Base-by-base conservation (phyloP, 495 filamentous ascomycete genomes). In the Letharia lupina region DNA sequence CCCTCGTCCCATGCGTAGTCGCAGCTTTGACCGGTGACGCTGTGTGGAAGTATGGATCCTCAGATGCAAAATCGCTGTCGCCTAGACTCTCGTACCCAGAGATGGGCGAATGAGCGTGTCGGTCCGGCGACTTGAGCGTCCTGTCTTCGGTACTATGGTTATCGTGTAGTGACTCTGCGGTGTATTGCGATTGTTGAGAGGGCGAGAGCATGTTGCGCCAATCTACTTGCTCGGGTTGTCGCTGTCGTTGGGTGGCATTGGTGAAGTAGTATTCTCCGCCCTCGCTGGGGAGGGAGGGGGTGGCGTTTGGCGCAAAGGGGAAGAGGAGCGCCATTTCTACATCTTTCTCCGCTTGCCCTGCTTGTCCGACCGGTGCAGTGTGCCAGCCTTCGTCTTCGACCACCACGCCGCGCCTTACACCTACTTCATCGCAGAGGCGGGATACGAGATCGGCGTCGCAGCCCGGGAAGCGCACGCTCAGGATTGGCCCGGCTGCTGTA, bases 381-480 rank as follows among this genome's bases (percentile, higher is more conserved):
- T 86, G 81, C 70, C 93, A 94, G 48, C 87, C 85, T 52, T 86
- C 79, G 70, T 98, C 94, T 76, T 98, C 88, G 23, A 78, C 69
- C 12, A 97, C 84, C 20, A 91, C 78, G 5, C 94, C 94, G 44
- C 91, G 78, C 52, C 82, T 81, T 12, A 97, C 78, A 23, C 89
- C 90, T n/a, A 93, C 81, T 75, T 98, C 94, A 57, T 90, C 82
- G 73, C 93, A 97, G 0, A 97, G 80, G 20, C 81, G 78, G 73
- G 95, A 91, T 0, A 98, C 91, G 3, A 89, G 90, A 7, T 87
- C 85, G 0, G 84, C 85, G 71, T 97, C 93, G 68, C 93, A 96
- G 33, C 94, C 94, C 2, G 91, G 89, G 73, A 98, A 98, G 45
- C 91, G 87, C 4, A 98, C 88, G 15, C 89, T 83, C 11, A 98